phyloP scores from a whole-genome alignment of 352 stramenopile species.

The Pilasporangium apinafurcum region DNA sequence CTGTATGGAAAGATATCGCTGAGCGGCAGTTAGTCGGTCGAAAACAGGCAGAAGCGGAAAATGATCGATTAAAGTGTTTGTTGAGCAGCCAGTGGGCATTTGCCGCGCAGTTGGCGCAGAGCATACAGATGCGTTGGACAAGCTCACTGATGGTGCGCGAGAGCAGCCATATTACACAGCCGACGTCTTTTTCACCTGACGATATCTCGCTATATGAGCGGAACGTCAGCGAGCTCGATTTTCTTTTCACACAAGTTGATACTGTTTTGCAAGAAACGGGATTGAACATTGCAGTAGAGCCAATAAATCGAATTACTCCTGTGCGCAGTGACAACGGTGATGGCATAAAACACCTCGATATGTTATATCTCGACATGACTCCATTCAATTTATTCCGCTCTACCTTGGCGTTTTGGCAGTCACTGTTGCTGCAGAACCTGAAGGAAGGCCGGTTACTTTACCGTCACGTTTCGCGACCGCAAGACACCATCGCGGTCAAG shows the following conservation, averaged over 20 bases:
- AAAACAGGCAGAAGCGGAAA: slow-evolving; percentile 1
- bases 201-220: too few species aligned
- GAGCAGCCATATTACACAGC: too few species aligned
- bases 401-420: background rate
- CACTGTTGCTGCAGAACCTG: background rate
- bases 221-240: too few species aligned
- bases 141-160: too few species aligned
- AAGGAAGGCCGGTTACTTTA: background rate
- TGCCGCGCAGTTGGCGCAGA: background rate
- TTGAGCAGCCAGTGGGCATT: background rate
- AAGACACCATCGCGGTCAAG: slow-evolving; percentile 4
- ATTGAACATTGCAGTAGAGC: too few species aligned
- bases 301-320: too few species aligned
- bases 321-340: too few species aligned
- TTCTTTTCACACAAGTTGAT: too few species aligned
- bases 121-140: slow-evolving; percentile 2
- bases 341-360: too few species aligned
- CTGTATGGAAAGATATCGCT: slow-evolving; percentile 5
- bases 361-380: too few species aligned
- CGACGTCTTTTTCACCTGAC: too few species aligned
- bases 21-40: background rate
- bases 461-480: background rate
- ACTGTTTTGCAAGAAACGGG: too few species aligned
- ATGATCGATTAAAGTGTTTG: slow-evolving; percentile 1
- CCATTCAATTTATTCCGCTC: slow-evolving; percentile 3